Base-by-base conservation (phyloP, 2,329 filamentous ascomycete species). In the Metarhizium sp. region DNA sequence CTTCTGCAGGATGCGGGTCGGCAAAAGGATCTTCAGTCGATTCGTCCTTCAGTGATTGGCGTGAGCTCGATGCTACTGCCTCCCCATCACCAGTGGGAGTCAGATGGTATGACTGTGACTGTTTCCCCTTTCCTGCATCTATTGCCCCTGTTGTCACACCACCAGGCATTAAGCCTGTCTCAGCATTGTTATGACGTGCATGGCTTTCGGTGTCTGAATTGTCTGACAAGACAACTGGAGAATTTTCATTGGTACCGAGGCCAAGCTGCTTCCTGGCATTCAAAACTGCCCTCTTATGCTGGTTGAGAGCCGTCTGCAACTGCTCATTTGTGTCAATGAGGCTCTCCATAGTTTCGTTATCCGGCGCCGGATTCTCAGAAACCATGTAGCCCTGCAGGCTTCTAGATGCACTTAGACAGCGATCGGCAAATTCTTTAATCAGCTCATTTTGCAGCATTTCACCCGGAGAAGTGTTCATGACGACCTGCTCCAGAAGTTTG, bases 281-380 rank as follows among this genome's bases (percentile, higher is more conserved):
- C n/a, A 86, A 72, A 45, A 95, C 75, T 10, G 90, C 87, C 54
- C 91, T 84, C 70, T 95, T 90, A 69, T 96, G 90, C 66, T 90
- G 85, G 60, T 85, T 94, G 45, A 92, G 78, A 0, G 92, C 86
- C 48, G 88, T 82, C 58, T 90, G 88, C 34, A 99, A 77, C 67
- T 92, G 88, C 70, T 97, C 94, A 67, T 95, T 96, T 14, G 90
- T 94, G 70, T 96, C 91, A 65, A 99, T 96, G 59, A 99, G 75
- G 14, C 85, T 92, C 67, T 94, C 85, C 81, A 97, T 90, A 1
- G 92, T 97, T 62, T 96, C 87, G 64, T 96, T 92, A 69, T 97
- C 94, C 0, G 92, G 92, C 1, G 82, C 68, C 0, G 92, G 92
- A 66, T 90, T 81, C 55, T 87, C 85, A 50, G 85, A 82, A 46